These are phyloP conservation scores for Dinochytrium kinnereticum DNA, from an alignment of 371 early-diverging fungal species.

Conservation along the genomic window DNA sequence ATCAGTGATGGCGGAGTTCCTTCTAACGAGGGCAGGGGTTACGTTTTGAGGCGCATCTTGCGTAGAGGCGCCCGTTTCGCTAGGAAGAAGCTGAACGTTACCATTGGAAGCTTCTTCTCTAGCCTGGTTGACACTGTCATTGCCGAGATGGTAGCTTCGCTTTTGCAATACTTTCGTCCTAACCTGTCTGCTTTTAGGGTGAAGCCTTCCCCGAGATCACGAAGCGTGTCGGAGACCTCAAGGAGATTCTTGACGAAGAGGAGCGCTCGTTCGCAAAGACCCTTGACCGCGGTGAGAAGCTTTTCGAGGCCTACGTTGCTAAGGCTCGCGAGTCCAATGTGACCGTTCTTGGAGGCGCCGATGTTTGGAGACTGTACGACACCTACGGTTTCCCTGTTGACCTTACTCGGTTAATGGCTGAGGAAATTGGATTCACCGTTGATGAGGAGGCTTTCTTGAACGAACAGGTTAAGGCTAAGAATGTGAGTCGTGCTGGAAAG, in stretches of 20 bases:
- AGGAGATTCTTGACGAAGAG: slow-evolving; percentile 96
- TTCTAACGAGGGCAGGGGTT: slow-evolving; percentile 98
- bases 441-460: slow-evolving; percentile 87
- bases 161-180: slow-evolving; percentile 3
- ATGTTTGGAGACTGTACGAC: slow-evolving; percentile 99
- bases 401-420: slow-evolving; percentile 97
- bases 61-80: slow-evolving; percentile 97
- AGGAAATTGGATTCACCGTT: slow-evolving; percentile 89
- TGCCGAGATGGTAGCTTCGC: slow-evolving; percentile 64
- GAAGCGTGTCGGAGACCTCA: slow-evolving; percentile 76
- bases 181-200: slow-evolving; percentile 53
- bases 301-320: slow-evolving; percentile 85
- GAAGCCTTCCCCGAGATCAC: slow-evolving; percentile 88
- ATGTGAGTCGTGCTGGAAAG: slow-evolving; percentile 59
- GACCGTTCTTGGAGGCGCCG: slow-evolving; percentile 79
- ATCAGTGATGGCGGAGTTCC: slow-evolving; percentile 97
- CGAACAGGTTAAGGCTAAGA: slow-evolving; percentile 85
- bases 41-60: slow-evolving; percentile 98
- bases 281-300: slow-evolving; percentile 95
- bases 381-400: slow-evolving; percentile 99
- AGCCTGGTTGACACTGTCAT: slow-evolving; percentile 87
- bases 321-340: slow-evolving; percentile 69
- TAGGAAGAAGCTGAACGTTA: slow-evolving; percentile 88
- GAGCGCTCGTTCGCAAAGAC: slow-evolving; percentile 97
- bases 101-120: slow-evolving; percentile 92